Percentiles rank a stretch among this genome's conserved stretches.
Conservation (phyloP, 768 basidiomycete genomes). For the Suillus subaureus region DNA sequence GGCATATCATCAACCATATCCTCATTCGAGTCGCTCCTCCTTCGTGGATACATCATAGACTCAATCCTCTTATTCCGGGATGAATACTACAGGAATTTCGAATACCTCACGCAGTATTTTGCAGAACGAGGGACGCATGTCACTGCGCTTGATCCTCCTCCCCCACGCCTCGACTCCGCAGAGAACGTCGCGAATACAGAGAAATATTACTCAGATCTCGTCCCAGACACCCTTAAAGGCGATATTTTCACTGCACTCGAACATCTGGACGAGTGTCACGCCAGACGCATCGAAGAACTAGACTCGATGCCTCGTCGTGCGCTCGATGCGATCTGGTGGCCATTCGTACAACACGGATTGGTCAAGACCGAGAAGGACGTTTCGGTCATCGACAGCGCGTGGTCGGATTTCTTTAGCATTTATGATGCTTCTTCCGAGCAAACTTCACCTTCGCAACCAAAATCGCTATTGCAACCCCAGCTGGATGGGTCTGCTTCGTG, state of each 20-base stretch:
- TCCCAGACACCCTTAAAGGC: conserved; percentile 35
- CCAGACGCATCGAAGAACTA: conserved; percentile 67
- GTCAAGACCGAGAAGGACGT: conserved; percentile 72
- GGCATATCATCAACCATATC: conserved; percentile 94
- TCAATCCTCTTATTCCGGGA: conserved; percentile 84
- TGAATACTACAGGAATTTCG: conserved; percentile 83
- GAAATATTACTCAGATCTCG: conserved; percentile 67
- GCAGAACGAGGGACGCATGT: conserved; percentile 66
- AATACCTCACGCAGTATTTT: conserved; percentile 83
- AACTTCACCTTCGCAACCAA: conserved; percentile 18
- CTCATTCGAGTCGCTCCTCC: conserved; percentile 85
- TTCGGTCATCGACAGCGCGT: conserved; percentile 90
- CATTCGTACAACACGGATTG: conserved; percentile 89
- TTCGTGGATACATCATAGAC: conserved; percentile 91
- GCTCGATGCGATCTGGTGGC: conserved; percentile 90
- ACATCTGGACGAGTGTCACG: conserved; percentile 66
- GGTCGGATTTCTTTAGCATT: conserved; percentile 83
- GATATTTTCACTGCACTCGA: conserved; percentile 51
- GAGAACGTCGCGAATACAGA: conserved; percentile 59
- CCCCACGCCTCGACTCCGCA: conserved; percentile 43
- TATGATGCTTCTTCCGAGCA: conserved; percentile 40
- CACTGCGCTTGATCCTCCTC: conserved; percentile 58
- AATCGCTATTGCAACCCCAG: conserved; percentile 55
- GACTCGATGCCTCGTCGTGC: conserved; percentile 79
- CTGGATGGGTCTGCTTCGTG: conserved; percentile 95